These are phyloP conservation scores for Globisporangium splendens DNA, from an alignment of 352 stramenopile genomes.

Conservation along the genomic window DNA sequence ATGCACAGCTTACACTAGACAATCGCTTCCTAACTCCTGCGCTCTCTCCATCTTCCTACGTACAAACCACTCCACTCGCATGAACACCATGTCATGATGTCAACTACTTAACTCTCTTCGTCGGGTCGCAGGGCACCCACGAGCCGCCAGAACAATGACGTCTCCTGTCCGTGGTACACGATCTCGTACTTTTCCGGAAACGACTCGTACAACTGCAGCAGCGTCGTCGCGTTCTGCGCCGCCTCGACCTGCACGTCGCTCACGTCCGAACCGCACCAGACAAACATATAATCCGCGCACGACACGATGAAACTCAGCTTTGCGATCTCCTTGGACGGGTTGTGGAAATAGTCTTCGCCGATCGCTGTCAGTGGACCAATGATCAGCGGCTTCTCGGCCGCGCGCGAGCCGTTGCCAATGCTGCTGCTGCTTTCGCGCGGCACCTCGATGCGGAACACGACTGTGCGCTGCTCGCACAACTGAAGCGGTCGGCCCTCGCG, in stretches of 20 bases:
- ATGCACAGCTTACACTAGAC: too few species aligned
- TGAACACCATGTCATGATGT: too few species aligned
- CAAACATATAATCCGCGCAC: constrained; percentile 70
- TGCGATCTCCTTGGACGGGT: constrained; percentile 49
- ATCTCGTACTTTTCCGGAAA: constrained; percentile 75
- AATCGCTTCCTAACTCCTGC: too few species aligned
- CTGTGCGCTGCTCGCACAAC: constrained; percentile 30
- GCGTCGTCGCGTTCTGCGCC: constrained; percentile 48
- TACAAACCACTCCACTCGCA: too few species aligned
- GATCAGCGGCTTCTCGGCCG: constrained; percentile 46
- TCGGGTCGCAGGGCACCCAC: constrained; percentile 38
- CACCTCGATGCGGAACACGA: constrained; percentile 76
- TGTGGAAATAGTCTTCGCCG: constrained; percentile 47
- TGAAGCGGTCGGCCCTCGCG: constrained; percentile 34
- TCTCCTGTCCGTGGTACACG: constrained; percentile 66
- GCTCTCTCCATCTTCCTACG: too few species aligned
- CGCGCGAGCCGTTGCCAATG: constrained; percentile 28
- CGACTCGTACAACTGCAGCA: constrained; percentile 73
- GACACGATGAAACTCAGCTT: constrained; percentile 69
- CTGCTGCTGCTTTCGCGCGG: constrained; percentile 31
- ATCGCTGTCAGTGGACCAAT: constrained; percentile 52
- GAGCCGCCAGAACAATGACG: constrained; percentile 66
- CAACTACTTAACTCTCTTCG: background rate
- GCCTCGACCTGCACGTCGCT: constrained; percentile 49
- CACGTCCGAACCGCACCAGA: constrained; percentile 74